Base-by-base conservation (phyloP, 129 eudicot genomes). In the Logfia minima region DNA sequence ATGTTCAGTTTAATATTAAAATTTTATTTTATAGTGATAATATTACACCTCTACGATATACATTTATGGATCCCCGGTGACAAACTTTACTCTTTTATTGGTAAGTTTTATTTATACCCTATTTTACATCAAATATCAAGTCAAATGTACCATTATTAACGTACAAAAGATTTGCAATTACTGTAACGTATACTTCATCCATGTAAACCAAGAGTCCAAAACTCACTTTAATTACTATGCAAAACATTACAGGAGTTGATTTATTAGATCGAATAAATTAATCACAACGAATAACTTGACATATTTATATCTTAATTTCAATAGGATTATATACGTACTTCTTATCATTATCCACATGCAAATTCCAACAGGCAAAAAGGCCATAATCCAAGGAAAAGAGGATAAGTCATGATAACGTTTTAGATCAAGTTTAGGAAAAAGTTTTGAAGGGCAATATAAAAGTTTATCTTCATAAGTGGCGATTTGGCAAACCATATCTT, bases 401-500 rank as follows among this genome's bases (percentile, higher is more conserved):
- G 84, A 68, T 74, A 53, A 68, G 45, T 80, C 55, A 74, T 56
- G 76, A 74, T 80, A 59, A 80, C 28, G 62, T 68, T 67, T 59
- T 43, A 41, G 45, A 75, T 59, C 48, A 75, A 68, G 75, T 74
- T 74, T 67, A 5, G 37, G 37, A 31, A 74, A 74, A 81, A 74
- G 62, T 9, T 68, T 53, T 26, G 19, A 69, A 59, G 41, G 70
- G 41, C n/a, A 58, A 61, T 81, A 74, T 41, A 81, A 21, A 75
- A 75, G 52, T 28, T 81, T 74, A 81, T 81, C 76, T 66, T 56
- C 41, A 58, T 58, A 68, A 75, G 84, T 45, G 84, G 76, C 37
- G 32, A 80, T 59, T 66, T 41, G 79, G 75, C 41, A 80, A 74
- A 39, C 70, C 75, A 80, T 80, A 80, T 80, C 79, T 66, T 66